Percentiles rank a stretch among this genome's conserved stretches.
These are phyloP conservation scores for Monosporascus sp. DNA, from an alignment of 2,329 filamentous ascomycete genomes.

Conservation along the genomic window DNA sequence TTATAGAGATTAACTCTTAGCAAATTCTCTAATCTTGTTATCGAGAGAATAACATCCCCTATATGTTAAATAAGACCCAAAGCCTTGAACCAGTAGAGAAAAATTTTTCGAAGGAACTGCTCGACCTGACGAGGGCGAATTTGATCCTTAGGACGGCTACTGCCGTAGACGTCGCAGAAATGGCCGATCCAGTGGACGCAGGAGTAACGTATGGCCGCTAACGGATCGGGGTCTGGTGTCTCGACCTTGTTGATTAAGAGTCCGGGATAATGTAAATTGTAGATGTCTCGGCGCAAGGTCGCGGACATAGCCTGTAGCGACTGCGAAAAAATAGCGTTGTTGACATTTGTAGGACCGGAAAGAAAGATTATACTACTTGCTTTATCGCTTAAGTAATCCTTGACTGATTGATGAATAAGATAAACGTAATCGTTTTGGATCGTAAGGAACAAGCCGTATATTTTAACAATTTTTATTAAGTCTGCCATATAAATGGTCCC, in stretches of 20 bases:
- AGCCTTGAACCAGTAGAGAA: constrained; percentile 40
- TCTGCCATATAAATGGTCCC: too few relatives aligned
- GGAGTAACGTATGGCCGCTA: constrained; percentile 24
- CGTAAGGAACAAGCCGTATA: too few relatives aligned
- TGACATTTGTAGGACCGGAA: constrained; percentile 2
- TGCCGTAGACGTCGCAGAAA: constrained; percentile 9
- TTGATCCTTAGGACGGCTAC: constrained; percentile 18
- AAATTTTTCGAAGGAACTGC: constrained; percentile 30
- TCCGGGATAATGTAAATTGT: constrained; percentile 20
- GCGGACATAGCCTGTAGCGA: constrained; percentile 20
- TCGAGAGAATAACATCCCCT: background rate
- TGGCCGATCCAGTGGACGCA: constrained; percentile 32
- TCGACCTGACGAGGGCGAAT: too few relatives aligned
- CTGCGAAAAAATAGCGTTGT: constrained; percentile 30
- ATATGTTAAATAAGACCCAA: constrained; percentile 29
- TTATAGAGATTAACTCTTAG: constrained; percentile 1
- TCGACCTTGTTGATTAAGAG: constrained; percentile 15
- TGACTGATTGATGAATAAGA: too few relatives aligned
- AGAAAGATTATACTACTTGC: too few relatives aligned
- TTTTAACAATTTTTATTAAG: too few relatives aligned
- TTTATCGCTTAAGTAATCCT: too few relatives aligned
- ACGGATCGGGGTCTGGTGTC: constrained; percentile 18
- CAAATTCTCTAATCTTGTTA: background rate
- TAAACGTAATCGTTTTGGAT: too few relatives aligned
- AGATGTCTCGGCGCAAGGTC: constrained; percentile 31